Conservation (phyloP, 1,284 basidiomycete species). For the Ustilago tritici region DNA sequence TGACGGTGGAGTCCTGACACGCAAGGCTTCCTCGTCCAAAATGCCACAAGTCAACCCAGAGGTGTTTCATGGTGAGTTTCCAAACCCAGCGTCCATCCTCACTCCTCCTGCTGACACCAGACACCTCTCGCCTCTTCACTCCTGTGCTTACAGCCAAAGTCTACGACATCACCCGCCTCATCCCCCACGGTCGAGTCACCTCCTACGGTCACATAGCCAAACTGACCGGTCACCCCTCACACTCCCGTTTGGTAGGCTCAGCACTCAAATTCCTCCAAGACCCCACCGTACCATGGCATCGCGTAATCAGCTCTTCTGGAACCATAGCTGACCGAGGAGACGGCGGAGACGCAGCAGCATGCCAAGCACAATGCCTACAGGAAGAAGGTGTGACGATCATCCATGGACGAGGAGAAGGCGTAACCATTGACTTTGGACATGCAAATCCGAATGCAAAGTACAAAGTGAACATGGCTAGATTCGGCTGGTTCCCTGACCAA, state of each 20-base stretch:
- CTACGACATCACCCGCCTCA: constrained; percentile 60
- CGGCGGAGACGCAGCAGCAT: constrained; percentile 57
- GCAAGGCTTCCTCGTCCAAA: neutral
- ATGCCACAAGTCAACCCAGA: constrained; percentile 54
- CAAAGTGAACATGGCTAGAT: constrained; percentile 35
- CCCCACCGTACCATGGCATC: constrained; percentile 60
- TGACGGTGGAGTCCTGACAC: neutral
- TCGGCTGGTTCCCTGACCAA: constrained; percentile 54
- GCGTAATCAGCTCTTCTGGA: constrained; percentile 62
- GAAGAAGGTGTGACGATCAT: constrained; percentile 57
- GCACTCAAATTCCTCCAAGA: constrained; percentile 63
- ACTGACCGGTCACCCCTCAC: constrained; percentile 58
- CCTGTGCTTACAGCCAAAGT: constrained; percentile 50
- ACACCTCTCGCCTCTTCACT: neutral
- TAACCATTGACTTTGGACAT: constrained; percentile 44
- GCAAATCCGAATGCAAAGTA: constrained; percentile 47
- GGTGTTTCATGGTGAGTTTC: constrained; percentile 42
- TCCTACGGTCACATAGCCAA: constrained; percentile 67
- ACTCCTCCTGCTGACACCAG: neutral
- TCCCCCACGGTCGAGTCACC: constrained; percentile 62
- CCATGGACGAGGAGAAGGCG: constrained; percentile 40
- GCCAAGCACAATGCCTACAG: constrained; percentile 57
- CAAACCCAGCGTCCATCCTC: neutral
- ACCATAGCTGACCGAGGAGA: constrained; percentile 67
- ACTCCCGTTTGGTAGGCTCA: constrained; percentile 63